A percentile compares a stretch with the other conserved stretches of the same genome.
phyloP scores from a whole-genome alignment of 306 rosid species.

The Rosa persica region DNA sequence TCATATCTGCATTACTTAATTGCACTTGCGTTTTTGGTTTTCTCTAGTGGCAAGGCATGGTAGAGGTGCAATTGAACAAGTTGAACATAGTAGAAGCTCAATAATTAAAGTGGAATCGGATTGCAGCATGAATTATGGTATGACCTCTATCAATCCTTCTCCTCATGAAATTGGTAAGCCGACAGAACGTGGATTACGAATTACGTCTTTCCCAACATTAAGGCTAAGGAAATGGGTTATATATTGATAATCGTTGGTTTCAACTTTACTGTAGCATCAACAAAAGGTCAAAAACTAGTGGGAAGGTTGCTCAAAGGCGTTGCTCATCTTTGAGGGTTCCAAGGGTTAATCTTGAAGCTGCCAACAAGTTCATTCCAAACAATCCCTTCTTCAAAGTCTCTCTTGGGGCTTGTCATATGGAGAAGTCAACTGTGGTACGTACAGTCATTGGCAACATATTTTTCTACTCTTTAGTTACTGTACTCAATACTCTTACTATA shows the following conservation, averaged over 20 bases:
- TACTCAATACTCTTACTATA: not conserved
- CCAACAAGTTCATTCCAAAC: not conserved
- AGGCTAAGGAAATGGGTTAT: not conserved
- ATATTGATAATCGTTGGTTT: not conserved
- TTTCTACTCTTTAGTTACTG: not conserved
- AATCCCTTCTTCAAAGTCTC: constrained; percentile 18
- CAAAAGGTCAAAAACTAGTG: not conserved
- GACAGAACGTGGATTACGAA: not conserved
- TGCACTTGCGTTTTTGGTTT: not conserved
- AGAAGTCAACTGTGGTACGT: not conserved
- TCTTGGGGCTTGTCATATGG: not conserved
- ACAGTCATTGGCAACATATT: not conserved
- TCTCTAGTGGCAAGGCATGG: not conserved
- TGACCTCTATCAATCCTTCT: not conserved
- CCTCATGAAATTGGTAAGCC: not conserved
- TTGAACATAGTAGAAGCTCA: not conserved
- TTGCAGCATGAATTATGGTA: not conserved
- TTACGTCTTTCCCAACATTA: not conserved
- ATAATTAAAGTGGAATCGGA: not conserved
- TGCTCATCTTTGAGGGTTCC: not conserved
- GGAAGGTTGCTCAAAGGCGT: not conserved
- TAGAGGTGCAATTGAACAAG: not conserved
- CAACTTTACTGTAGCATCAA: not conserved
- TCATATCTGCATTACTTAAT: not conserved
- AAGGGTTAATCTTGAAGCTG: constrained; percentile 5